Percentiles rank a stretch among this genome's conserved stretches.
phyloP scores from a whole-genome alignment of 805 yeast species.

The Soucietia sequanensis region DNA sequence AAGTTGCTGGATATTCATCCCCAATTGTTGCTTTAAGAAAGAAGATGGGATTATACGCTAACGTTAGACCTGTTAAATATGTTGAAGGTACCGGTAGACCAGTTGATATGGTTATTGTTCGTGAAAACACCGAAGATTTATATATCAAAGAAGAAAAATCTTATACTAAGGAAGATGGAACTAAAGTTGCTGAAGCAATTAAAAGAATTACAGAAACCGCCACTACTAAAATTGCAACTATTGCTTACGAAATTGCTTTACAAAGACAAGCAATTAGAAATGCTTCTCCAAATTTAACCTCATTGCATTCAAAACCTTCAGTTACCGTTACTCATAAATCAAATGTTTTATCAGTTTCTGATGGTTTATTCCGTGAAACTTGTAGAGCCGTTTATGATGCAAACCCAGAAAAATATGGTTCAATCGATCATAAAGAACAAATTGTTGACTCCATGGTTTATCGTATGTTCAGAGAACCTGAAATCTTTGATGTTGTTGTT shows the following conservation, averaged over 20 bases:
- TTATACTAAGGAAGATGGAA: conserved; percentile 74
- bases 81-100: conserved; percentile 84
- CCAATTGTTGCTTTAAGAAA: conserved; percentile 99
- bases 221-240: conserved; percentile 78
- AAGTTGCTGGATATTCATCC: conserved; percentile 95
- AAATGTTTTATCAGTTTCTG: conserved; percentile 87
- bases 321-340: conserved; percentile 96
- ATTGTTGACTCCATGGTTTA: conserved; percentile 99
- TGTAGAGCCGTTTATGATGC: conserved; percentile 59
- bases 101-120: conserved; percentile 95
- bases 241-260: conserved; percentile 89
- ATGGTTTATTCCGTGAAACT: conserved; percentile 95
- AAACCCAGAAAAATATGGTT: conserved; percentile 54
- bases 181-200: conserved; percentile 93
- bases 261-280: conserved; percentile 83
- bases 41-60: conserved; percentile 91
- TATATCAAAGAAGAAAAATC: conserved; percentile 91
- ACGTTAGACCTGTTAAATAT: conserved; percentile 95
- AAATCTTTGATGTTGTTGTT: conserved; percentile 94
- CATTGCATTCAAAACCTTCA: conserved; percentile 49
- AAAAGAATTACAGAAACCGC: conserved; percentile 93
- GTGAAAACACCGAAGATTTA: conserved; percentile 98
- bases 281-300: conserved; percentile 34
- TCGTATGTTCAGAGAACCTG: conserved; percentile 98
- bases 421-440: conserved; percentile 82